phyloP scores from a whole-genome alignment of 78 protist species.

The Bodo saltans region DNA sequence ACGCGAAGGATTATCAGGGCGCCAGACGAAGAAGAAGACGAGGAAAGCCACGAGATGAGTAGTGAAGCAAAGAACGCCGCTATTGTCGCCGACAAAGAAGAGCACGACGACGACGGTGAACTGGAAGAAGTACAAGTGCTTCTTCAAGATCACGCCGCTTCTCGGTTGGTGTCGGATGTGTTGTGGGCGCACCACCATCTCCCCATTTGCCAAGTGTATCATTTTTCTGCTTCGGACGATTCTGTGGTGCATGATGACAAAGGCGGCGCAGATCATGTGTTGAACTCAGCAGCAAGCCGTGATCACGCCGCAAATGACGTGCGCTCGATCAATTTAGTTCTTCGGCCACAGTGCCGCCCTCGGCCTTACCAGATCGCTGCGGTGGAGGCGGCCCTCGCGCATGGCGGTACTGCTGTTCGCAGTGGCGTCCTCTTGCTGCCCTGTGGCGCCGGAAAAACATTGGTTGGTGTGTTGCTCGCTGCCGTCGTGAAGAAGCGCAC shows the following conservation, averaged over 20 bases:
- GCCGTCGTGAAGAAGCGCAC: constrained; percentile 70
- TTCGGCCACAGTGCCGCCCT: background rate
- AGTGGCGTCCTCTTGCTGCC: constrained; percentile 97
- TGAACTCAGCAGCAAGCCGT: too few species aligned
- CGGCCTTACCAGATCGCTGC: background rate
- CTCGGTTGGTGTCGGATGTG: background rate
- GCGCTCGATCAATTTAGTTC: background rate
- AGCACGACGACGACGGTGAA: too few species aligned
- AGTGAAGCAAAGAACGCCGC: background rate
- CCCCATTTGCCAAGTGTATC: too few species aligned
- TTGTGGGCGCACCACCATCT: background rate
- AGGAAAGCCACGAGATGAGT: background rate
- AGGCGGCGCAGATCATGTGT: too few species aligned
- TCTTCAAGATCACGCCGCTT: background rate
- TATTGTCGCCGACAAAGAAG: background rate
- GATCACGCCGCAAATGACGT: background rate
- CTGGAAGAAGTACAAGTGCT: background rate
- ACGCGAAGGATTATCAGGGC: background rate
- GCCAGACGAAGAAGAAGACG: background rate
- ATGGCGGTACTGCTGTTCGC: constrained; percentile 62
- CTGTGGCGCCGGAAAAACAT: constrained; percentile 99
- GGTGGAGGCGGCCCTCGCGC: background rate
- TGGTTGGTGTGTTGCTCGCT: constrained; percentile 91
- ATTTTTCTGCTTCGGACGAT: too few species aligned
- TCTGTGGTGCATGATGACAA: too few species aligned